These are phyloP conservation scores for Calophaca sinica DNA, from an alignment of 306 rosid species.

Conservation along the genomic window DNA sequence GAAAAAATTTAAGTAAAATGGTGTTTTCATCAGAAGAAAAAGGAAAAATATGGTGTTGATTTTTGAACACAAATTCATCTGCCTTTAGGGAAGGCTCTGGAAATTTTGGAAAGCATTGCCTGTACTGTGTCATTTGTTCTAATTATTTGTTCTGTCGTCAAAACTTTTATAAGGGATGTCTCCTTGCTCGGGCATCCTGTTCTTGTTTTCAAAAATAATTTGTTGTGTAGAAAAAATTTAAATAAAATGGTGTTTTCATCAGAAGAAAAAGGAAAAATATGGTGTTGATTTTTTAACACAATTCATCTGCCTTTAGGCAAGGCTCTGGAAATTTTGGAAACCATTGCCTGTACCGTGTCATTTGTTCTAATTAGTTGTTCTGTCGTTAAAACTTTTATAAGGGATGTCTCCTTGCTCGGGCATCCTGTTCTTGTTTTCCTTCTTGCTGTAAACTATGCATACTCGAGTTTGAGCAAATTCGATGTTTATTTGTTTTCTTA, in stretches of 20 bases:
- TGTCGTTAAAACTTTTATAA: slow-evolving; percentile 7
- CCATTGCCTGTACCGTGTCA: slow-evolving; percentile 6
- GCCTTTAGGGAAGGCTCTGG: neutral
- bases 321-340: neutral
- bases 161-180: neutral
- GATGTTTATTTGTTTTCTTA: slow-evolving; percentile 3
- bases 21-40: neutral
- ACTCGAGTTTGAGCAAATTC: slow-evolving; percentile 1
- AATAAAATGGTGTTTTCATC: neutral
- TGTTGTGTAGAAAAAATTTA: neutral
- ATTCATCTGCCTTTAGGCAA: slow-evolving; percentile 4
- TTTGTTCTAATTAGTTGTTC: slow-evolving; percentile 6
- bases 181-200: neutral
- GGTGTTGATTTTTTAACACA: neutral
- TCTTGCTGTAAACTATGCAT: slow-evolving; percentile 8
- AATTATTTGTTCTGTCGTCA: slow-evolving; percentile 1
- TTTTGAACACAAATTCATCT: slow-evolving; percentile 11
- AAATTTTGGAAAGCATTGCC: neutral
- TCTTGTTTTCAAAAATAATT: neutral
- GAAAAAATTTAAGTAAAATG: neutral
- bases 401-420: slow-evolving; percentile 3
- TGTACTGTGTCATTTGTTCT: slow-evolving; percentile 14
- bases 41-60: neutral
- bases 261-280: neutral
- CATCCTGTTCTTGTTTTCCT: neutral